Conservation (phyloP, 176 grass and related monocot species). For the Bromus sterilis region DNA sequence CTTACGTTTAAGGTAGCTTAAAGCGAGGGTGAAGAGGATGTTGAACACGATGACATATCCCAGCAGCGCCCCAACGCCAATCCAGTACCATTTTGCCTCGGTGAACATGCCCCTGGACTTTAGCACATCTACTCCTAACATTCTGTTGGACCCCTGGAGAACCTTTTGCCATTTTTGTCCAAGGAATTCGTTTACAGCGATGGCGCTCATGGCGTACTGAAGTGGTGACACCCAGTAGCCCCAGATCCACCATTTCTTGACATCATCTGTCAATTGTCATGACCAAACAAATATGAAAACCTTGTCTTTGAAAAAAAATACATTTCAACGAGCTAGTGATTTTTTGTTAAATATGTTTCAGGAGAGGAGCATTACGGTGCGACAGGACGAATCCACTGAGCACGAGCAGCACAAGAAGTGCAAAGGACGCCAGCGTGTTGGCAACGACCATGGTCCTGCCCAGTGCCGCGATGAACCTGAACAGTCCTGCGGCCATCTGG, state of each 20-base stretch:
- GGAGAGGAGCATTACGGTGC: constrained; percentile 28
- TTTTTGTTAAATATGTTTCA: background rate
- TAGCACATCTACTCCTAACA: constrained; percentile 41
- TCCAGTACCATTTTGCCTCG: constrained; percentile 67
- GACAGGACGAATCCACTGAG: constrained; percentile 60
- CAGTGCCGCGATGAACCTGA: constrained; percentile 45
- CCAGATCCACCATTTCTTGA: constrained; percentile 73
- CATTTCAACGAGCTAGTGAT: background rate
- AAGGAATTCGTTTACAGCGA: constrained; percentile 50
- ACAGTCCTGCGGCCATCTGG: constrained; percentile 56
- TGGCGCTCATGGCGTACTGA: constrained; percentile 51
- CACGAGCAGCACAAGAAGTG: constrained; percentile 43
- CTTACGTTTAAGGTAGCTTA: constrained; percentile 57
- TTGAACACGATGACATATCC: constrained; percentile 59
- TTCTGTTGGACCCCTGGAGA: constrained; percentile 3
- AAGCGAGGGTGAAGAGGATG: constrained; percentile 44
- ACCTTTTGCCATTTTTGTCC: constrained; percentile 50
- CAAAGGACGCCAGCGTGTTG: constrained; percentile 54
- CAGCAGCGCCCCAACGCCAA: constrained; percentile 45
- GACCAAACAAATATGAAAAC: constrained; percentile 3
- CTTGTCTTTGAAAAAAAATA: background rate
- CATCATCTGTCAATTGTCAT: constrained; percentile 58
- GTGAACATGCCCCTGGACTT: constrained; percentile 42
- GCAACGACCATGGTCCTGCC: constrained; percentile 56
- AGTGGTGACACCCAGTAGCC: constrained; percentile 67